Percentiles rank a stretch among this genome's conserved stretches.
Evolutionary conservation across 257 asterid species (phyloP).

Genomic region (Gentiana macrophylla): DNA sequence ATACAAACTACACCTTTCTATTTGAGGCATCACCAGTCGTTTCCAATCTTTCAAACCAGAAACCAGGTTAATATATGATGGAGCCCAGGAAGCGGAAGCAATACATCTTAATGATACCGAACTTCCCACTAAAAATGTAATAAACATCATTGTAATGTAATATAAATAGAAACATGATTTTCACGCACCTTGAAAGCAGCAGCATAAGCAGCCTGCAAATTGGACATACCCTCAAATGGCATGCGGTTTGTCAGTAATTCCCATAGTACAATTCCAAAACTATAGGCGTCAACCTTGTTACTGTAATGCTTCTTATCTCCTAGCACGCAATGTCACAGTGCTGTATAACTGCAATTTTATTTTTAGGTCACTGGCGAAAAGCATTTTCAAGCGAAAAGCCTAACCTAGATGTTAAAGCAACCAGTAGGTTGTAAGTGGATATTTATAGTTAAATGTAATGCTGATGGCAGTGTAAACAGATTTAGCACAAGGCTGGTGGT

Average conservation of each 20-base stretch:
- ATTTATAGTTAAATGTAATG: too few species aligned
- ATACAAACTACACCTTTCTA: too few species aligned
- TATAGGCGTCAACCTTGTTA: conserved; percentile 88
- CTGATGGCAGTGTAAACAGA: too few species aligned
- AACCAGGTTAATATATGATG: too few species aligned
- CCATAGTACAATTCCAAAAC: conserved; percentile 94
- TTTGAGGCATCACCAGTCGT: too few species aligned
- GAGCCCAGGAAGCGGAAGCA: too few species aligned
- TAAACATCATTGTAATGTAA: too few species aligned
- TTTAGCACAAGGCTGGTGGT: too few species aligned
- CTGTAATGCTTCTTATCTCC: conserved; percentile 99
- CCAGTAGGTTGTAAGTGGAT: too few species aligned
- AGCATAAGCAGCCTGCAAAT: conserved; percentile 98
- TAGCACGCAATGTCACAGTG: conserved; percentile 85
- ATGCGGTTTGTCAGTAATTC: conserved; percentile 79
- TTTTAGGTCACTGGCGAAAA: conserved; percentile 2
- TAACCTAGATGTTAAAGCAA: conserved; percentile 5
- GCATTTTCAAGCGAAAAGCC: background rate
- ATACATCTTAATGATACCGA: too few species aligned
- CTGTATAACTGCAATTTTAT: conserved; percentile 76
- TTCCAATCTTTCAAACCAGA: too few species aligned
- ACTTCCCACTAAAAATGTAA: too few species aligned
- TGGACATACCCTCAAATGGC: conserved; percentile 99
- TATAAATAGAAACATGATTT: background rate
- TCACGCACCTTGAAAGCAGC: conserved; percentile 90